Evolutionary conservation across 148 eudicot species (phyloP).

Genomic region (Nepenthes mirabilis): DNA sequence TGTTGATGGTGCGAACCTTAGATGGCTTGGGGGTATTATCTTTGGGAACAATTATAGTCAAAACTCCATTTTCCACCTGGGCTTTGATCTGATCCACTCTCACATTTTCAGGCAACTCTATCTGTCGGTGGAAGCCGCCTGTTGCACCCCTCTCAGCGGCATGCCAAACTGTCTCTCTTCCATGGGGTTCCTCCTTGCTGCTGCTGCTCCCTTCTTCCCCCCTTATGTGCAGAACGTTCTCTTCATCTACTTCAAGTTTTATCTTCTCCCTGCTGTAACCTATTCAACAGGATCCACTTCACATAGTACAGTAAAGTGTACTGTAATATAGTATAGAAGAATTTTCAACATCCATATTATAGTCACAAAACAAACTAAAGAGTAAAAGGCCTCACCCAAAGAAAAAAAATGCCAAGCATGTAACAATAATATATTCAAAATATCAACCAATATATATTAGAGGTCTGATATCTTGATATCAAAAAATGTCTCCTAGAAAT

Average conservation of each 20-base stretch:
- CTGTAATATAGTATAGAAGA: too few species aligned
- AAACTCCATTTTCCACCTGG: constrained; percentile 64
- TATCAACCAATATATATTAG: too few species aligned
- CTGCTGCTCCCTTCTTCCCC: constrained; percentile 19
- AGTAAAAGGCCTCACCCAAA: too few species aligned
- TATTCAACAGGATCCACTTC: constrained; percentile 1
- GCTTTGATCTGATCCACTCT: constrained; percentile 80
- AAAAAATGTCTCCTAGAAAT: too few species aligned
- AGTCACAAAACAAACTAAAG: too few species aligned
- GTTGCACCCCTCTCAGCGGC: constrained; percentile 35
- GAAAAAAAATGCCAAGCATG: too few species aligned
- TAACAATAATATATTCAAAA: too few species aligned
- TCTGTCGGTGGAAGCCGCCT: constrained; percentile 32
- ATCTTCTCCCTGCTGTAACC: constrained; percentile 67
- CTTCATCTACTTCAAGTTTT: constrained; percentile 74
- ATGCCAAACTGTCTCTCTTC: constrained; percentile 51
- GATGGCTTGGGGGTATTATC: constrained; percentile 41
- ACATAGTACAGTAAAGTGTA: too few species aligned
- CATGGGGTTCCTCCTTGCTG: constrained; percentile 25
- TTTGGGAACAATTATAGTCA: constrained; percentile 58
- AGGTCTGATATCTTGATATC: too few species aligned
- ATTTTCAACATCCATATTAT: too few species aligned
- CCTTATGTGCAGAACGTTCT: constrained; percentile 49
- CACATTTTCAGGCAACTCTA: constrained; percentile 60
- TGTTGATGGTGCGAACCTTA: constrained; percentile 45